Base-by-base conservation (phyloP, 169 alveolate species). In the Nephromyces sp. region DNA sequence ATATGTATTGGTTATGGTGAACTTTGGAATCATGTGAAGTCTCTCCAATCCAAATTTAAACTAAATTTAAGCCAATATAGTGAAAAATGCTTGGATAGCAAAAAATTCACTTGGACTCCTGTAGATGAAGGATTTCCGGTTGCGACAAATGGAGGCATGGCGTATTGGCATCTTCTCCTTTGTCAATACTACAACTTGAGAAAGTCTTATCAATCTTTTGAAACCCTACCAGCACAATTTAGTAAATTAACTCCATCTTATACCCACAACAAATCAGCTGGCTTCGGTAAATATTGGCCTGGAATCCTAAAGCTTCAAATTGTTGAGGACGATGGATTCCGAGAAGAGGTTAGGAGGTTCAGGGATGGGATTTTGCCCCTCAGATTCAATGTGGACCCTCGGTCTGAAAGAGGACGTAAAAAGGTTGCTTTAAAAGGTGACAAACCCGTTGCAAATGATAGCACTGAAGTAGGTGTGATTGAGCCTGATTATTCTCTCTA, bases 221-320 rank as follows among this genome's bases (percentile, higher is more conserved):
- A n/a, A n/a, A n/a, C n/a, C n/a, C n/a, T n/a, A n/a, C n/a, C n/a
- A n/a, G n/a, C n/a, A n/a, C n/a, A n/a, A n/a, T n/a, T n/a, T n/a
- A n/a, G n/a, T n/a, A n/a, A n/a, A n/a, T n/a, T n/a, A n/a, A n/a
- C n/a, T n/a, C n/a, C n/a, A n/a, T n/a, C n/a, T n/a, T n/a, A n/a
- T n/a, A n/a, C n/a, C n/a, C n/a, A n/a, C n/a, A 30, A 68, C 66
- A 21, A 25, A 32, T 72, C 78, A 3, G 70, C 43, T 53, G 78
- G 78, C 62, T 72, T 29, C 34, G 78, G 57, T 35, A 72, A 72
- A 29, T 72, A 72, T 32, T 72, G 78, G 78, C 71, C 57, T 6
- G 69, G 69, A 21, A 52, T 57, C 24, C 31, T 72, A 32, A 24
- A 52, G n/a, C 8, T 72, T 31, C 70, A 72, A 24, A 32, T 72